phyloP scores from a whole-genome alignment of 768 basidiomycete species.

The Leccinum subgranulosum region DNA sequence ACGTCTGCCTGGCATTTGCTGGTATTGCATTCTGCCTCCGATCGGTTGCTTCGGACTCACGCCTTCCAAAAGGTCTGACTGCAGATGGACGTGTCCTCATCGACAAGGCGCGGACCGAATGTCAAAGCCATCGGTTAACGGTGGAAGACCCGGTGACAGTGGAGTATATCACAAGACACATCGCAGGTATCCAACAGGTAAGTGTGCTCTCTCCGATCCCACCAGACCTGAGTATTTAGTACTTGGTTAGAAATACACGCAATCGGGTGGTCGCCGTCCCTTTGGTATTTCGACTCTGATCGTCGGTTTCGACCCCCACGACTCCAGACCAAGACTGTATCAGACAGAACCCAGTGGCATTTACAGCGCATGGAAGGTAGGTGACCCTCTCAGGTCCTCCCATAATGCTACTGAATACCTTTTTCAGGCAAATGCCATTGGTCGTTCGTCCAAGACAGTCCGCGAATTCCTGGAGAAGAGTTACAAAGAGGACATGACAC shows the following conservation, averaged over 20 bases:
- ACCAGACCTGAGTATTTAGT: not conserved
- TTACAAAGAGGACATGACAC: slow-evolving; percentile 83
- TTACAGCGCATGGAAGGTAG: slow-evolving; percentile 97
- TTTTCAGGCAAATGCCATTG: slow-evolving; percentile 90
- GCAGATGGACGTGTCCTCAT: slow-evolving; percentile 97
- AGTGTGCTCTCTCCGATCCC: slow-evolving; percentile 11
- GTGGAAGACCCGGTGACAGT: slow-evolving; percentile 98
- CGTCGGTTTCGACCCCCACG: slow-evolving; percentile 95
- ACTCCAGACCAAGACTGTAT: slow-evolving; percentile 83
- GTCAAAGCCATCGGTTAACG: slow-evolving; percentile 93
- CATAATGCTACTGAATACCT: not conserved
- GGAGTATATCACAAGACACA: slow-evolving; percentile 97
- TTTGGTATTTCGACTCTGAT: slow-evolving; percentile 98
- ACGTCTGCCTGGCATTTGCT: slow-evolving; percentile 95
- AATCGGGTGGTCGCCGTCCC: slow-evolving; percentile 97
- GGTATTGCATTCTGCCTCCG: slow-evolving; percentile 49
- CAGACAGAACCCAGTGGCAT: slow-evolving; percentile 98
- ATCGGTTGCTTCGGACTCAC: slow-evolving; percentile 10
- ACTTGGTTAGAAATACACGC: slow-evolving; percentile 78
- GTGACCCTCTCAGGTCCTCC: not conserved
- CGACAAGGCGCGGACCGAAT: slow-evolving; percentile 97
- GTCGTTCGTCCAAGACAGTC: slow-evolving; percentile 96
- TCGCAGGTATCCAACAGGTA: slow-evolving; percentile 99
- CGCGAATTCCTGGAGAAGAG: slow-evolving; percentile 99
- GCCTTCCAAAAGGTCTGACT: slow-evolving; percentile 67